These are phyloP conservation scores for Taiozyma sp. DNA, from an alignment of 1,139 yeast species.

Conservation along the genomic window DNA sequence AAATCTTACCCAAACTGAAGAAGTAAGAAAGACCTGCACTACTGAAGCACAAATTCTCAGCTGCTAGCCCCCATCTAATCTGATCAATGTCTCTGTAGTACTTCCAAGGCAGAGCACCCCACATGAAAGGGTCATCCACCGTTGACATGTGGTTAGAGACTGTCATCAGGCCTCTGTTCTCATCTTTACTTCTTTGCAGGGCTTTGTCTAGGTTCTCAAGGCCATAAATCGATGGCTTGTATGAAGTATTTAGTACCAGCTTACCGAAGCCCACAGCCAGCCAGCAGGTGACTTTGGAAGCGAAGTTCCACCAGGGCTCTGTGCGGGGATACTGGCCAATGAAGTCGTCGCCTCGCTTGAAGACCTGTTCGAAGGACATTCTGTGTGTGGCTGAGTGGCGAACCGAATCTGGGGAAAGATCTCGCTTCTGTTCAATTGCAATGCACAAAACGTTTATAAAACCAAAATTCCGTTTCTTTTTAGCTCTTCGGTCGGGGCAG, in stretches of 20 bases:
- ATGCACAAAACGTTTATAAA: neutral
- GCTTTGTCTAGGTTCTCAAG: conserved; percentile 62
- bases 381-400: neutral
- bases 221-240: conserved; percentile 57
- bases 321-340: conserved; percentile 58
- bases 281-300: conserved; percentile 66
- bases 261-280: conserved; percentile 64
- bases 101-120: conserved; percentile 80
- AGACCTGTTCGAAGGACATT: conserved; percentile 73
- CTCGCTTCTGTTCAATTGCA: too few relatives aligned
- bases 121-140: conserved; percentile 87
- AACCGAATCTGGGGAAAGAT: neutral
- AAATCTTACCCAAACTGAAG: conserved; percentile 82
- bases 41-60: conserved; percentile 83
- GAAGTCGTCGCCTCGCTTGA: conserved; percentile 71
- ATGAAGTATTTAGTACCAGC: conserved; percentile 50
- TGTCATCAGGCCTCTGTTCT: conserved; percentile 72
- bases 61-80: conserved; percentile 93
- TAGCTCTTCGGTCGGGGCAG: neutral
- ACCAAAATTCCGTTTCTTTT: neutral
- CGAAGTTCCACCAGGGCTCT: conserved; percentile 53
- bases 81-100: conserved; percentile 58
- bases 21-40: conserved; percentile 48
- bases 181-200: conserved; percentile 50
- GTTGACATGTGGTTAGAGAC: conserved; percentile 97